Conservation (phyloP, 768 basidiomycete species). For the Terana coerulea region DNA sequence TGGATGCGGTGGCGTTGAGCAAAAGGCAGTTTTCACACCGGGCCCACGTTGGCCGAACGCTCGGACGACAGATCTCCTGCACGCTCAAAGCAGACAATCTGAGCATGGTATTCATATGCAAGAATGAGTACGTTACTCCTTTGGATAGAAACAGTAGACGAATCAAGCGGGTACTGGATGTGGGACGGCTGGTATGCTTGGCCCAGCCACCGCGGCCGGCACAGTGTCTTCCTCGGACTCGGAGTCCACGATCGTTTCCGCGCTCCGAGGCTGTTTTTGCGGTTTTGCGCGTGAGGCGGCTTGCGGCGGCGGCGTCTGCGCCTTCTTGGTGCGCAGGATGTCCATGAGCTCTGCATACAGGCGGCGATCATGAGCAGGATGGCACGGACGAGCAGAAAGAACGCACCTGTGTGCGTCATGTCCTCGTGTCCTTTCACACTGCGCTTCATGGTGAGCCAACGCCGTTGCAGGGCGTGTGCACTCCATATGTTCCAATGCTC, state of each 20-base stretch:
- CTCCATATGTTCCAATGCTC: slow-evolving; percentile 83
- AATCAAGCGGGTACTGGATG: too few species aligned
- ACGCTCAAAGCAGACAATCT: too few species aligned
- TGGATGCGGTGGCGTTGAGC: too few species aligned
- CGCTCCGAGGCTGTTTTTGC: slow-evolving; percentile 29
- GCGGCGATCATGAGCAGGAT: background rate
- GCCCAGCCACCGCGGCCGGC: too few species aligned
- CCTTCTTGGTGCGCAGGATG: slow-evolving; percentile 71
- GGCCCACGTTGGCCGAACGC: too few species aligned
- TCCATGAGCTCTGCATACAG: slow-evolving; percentile 67
- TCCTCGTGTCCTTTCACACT: slow-evolving; percentile 73
- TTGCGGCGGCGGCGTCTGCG: slow-evolving; percentile 43
- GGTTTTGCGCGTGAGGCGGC: slow-evolving; percentile 14
- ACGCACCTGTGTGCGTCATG: slow-evolving; percentile 74
- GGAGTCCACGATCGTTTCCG: slow-evolving; percentile 31
- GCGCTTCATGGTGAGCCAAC: slow-evolving; percentile 78
- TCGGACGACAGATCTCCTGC: too few species aligned
- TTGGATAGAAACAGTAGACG: too few species aligned
- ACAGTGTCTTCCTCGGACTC: slow-evolving; percentile 24
- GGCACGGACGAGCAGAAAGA: background rate
- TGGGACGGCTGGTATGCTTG: too few species aligned
- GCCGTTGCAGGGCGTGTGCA: slow-evolving; percentile 71
- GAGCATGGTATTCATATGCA: too few species aligned
- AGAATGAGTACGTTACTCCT: too few species aligned
- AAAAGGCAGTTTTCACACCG: too few species aligned